These are phyloP conservation scores for Aurifilum marmelostoma DNA, from an alignment of 2,329 filamentous ascomycete species.

Conservation along the genomic window DNA sequence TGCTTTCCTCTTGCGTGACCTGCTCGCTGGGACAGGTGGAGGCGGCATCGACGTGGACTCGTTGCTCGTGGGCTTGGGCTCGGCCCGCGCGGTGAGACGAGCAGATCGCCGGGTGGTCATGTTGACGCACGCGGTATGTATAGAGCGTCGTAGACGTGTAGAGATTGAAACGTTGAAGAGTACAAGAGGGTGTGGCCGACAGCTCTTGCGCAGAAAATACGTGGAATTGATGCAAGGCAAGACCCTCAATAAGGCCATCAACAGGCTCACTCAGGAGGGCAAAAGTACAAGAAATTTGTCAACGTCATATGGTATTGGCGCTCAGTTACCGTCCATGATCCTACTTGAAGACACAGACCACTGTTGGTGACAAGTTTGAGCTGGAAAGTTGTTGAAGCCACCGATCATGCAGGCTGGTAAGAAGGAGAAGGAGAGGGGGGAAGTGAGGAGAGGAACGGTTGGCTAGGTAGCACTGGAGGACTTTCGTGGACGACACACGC, in stretches of 20 bases:
- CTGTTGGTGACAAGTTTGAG: not conserved
- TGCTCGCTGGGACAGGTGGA: conserved; percentile 23
- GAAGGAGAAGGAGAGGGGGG: not conserved
- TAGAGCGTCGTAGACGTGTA: not conserved
- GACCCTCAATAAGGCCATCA: not conserved
- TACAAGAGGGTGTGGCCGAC: not conserved
- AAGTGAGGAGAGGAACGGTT: not conserved
- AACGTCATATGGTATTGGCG: conserved; percentile 18
- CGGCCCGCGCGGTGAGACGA: conserved; percentile 43
- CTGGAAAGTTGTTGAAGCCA: not conserved
- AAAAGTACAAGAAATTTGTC: not conserved
- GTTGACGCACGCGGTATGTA: not conserved
- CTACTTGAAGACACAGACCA: not conserved
- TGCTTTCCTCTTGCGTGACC: conserved; percentile 38
- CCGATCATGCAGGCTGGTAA: not conserved
- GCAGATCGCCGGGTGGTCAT: conserved; percentile 42
- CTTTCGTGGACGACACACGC: conserved; percentile 23
- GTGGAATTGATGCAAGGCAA: not conserved
- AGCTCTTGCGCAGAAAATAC: not conserved
- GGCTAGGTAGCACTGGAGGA: not conserved
- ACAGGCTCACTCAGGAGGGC: not conserved
- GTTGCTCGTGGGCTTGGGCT: conserved; percentile 22
- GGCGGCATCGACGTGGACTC: conserved; percentile 26
- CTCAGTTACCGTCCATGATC: not conserved
- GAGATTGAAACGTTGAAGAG: not conserved